Conservation (phyloP, 2,329 filamentous ascomycete genomes). For the Diaporthe sp. region DNA sequence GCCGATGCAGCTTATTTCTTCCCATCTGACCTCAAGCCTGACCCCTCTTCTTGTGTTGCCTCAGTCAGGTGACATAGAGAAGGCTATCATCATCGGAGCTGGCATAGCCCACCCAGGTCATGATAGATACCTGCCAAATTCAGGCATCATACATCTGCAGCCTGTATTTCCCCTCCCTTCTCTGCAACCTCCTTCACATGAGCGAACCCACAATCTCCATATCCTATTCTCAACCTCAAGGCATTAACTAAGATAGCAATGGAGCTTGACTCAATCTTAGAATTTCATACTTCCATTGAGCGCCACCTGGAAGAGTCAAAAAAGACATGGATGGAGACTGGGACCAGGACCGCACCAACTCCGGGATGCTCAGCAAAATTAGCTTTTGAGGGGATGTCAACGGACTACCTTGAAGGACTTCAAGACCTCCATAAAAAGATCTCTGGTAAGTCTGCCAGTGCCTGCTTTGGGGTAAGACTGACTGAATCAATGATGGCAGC, state of each 20-base stretch:
- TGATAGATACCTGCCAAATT: too few relatives aligned
- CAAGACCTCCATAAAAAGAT: background rate
- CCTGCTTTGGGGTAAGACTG: accelerated
- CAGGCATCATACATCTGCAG: too few relatives aligned
- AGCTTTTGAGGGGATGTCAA: background rate
- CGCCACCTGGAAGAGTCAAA: background rate
- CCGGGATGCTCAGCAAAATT: background rate
- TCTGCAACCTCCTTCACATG: background rate
- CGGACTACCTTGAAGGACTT: background rate
- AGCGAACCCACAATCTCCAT: background rate
- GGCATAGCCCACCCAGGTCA: too few relatives aligned
- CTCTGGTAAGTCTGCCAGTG: background rate
- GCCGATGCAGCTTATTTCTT: background rate
- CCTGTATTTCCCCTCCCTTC: background rate
- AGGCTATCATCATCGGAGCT: too few relatives aligned
- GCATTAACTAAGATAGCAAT: background rate
- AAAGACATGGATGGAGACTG: background rate
- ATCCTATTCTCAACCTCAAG: too few relatives aligned
- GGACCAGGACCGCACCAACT: background rate
- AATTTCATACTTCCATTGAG: background rate
- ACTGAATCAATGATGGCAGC: background rate
- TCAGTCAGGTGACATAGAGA: background rate
- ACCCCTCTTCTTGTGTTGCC: background rate
- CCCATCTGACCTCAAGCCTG: background rate
- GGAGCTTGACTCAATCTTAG: background rate